Evolutionary conservation across 352 stramenopile species (phyloP).

Genomic region (Saprolegnia diclina): DNA sequence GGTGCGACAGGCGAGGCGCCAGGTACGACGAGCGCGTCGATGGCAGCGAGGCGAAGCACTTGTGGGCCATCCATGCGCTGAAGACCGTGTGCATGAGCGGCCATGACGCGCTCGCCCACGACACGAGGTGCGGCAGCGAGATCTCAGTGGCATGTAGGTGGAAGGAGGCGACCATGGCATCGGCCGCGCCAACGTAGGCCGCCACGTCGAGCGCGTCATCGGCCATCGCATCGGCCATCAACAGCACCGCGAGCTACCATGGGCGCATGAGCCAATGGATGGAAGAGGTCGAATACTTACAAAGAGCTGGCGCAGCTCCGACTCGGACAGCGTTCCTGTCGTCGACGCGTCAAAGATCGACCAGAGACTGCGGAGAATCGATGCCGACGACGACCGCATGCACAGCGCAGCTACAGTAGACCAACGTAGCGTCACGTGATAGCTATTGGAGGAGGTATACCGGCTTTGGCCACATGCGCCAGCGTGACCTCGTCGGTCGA

Average conservation of each 20-base stretch:
- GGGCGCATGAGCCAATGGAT: background rate
- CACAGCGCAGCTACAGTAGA: constrained; percentile 49
- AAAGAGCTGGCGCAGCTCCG: constrained; percentile 43
- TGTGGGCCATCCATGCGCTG: constrained; percentile 57
- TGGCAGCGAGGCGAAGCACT: constrained; percentile 42
- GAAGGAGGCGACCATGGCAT: constrained; percentile 30
- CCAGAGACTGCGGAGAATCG: constrained; percentile 49
- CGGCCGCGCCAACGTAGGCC: constrained; percentile 29
- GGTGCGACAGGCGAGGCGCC: constrained; percentile 44
- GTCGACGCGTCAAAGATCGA: constrained; percentile 40
- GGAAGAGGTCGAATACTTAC: background rate
- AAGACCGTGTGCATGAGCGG: constrained; percentile 75
- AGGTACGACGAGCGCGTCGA: constrained; percentile 45
- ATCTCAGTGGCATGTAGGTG: constrained; percentile 30
- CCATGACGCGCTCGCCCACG: constrained; percentile 51
- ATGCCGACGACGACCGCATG: constrained; percentile 55
- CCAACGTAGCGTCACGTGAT: background rate
- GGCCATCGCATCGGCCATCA: constrained; percentile 43
- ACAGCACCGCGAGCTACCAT: constrained; percentile 35
- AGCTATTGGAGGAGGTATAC: constrained; percentile 28
- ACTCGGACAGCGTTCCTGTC: constrained; percentile 36
- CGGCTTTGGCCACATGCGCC: constrained; percentile 58
- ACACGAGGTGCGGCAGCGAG: constrained; percentile 54
- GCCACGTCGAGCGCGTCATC: background rate
- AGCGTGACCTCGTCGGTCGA: constrained; percentile 31